These are phyloP conservation scores for Canariomyces notabilis DNA, from an alignment of 2,329 filamentous ascomycete genomes.

Conservation along the genomic window DNA sequence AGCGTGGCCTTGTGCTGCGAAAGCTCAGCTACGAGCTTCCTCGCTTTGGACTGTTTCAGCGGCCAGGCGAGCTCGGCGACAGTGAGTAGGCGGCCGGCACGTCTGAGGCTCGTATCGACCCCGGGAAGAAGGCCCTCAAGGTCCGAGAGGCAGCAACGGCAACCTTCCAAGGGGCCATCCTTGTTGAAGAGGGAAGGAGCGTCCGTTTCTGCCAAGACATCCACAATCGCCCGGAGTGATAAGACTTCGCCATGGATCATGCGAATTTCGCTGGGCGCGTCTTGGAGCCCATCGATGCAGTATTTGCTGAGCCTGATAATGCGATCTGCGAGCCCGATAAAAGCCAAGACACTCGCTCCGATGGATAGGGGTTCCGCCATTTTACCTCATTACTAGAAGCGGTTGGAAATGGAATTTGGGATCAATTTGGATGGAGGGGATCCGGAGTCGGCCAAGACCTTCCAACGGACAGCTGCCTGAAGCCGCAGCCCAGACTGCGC, in stretches of 20 bases:
- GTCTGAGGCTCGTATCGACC: neutral
- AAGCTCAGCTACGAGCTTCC: conserved; percentile 4
- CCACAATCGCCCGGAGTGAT: conserved; percentile 1
- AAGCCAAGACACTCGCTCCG: conserved; percentile 3
- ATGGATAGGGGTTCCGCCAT: conserved; percentile 1
- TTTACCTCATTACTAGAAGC: neutral
- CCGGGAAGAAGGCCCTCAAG: conserved; percentile 1
- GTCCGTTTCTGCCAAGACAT: neutral
- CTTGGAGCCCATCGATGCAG: neutral
- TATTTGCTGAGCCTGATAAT: neutral
- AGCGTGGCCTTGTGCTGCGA: conserved; percentile 5
- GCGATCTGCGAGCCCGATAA: conserved; percentile 2
- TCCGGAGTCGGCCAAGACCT: too few relatives aligned
- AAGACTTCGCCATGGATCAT: conserved; percentile 3
- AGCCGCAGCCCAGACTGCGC: too few relatives aligned
- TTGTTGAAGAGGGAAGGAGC: neutral
- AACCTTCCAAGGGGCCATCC: conserved; percentile 1
- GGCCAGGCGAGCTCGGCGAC: conserved; percentile 6
- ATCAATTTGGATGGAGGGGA: too few relatives aligned
- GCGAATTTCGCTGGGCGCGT: conserved; percentile 3
- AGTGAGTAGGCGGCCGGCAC: neutral
- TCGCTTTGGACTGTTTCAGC: conserved; percentile 4
- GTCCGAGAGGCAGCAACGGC: neutral
- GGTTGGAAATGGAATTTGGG: too few relatives aligned
- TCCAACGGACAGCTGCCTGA: too few relatives aligned